phyloP scores from a whole-genome alignment of 805 yeast species.

The Nakazawaea ishiwadae region DNA sequence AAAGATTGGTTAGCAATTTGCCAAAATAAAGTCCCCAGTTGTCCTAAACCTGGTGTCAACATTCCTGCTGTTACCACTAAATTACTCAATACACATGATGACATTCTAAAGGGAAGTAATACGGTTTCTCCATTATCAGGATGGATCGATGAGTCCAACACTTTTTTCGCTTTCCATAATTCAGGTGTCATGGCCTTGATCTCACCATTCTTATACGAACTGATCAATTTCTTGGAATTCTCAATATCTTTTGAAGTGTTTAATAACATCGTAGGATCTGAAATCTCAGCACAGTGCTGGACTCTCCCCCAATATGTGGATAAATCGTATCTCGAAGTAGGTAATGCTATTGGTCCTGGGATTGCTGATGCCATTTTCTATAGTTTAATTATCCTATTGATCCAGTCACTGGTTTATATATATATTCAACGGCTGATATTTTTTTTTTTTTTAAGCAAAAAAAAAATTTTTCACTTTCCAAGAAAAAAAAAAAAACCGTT shows the following conservation, averaged over 20 bases:
- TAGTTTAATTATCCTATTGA: no score
- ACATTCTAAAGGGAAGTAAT: slow-evolving; percentile 92
- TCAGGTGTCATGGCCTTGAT: slow-evolving; percentile 64
- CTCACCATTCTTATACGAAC: slow-evolving; percentile 71
- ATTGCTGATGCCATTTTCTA: slow-evolving; percentile 86
- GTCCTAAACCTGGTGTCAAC: slow-evolving; percentile 92
- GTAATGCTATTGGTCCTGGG: slow-evolving; percentile 76
- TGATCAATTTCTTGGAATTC: slow-evolving; percentile 57
- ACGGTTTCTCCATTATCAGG: slow-evolving; percentile 97
- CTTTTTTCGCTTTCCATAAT: slow-evolving; percentile 83
- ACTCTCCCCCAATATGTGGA: slow-evolving; percentile 91
- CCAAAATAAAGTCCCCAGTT: slow-evolving; percentile 93
- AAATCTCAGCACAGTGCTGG: slow-evolving; percentile 85
- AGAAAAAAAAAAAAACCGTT: no score
- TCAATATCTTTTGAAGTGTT: slow-evolving; percentile 62
- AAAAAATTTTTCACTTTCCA: no score
- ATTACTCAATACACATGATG: slow-evolving; percentile 89
- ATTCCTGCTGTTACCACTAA: slow-evolving; percentile 95
- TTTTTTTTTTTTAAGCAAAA: no score
- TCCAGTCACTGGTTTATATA: not conserved
- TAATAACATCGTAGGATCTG: slow-evolving; percentile 87
- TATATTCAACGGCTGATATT: not conserved
- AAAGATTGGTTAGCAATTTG: slow-evolving; percentile 96
- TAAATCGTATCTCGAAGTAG: slow-evolving; percentile 76
- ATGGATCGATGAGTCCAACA: slow-evolving; percentile 88